Percentiles rank a stretch among this genome's conserved stretches.
phyloP scores from a whole-genome alignment of 345 rosid species.

The Punica granatum region DNA sequence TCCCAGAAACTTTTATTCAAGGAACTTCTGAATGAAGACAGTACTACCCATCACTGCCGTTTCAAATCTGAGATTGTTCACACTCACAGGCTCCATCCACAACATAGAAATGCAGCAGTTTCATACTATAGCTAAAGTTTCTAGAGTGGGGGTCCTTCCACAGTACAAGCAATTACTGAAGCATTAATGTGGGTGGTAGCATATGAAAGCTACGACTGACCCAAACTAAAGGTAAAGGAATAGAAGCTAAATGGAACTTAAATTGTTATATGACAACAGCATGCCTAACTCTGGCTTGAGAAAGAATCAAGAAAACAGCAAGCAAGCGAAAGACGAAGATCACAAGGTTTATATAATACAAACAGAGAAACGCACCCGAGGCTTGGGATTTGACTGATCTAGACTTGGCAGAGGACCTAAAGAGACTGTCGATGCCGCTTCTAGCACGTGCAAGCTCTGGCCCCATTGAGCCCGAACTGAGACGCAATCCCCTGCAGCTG shows the following conservation, averaged over 20 bases:
- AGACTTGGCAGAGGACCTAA: slow-evolving; percentile 39
- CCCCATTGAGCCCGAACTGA: slow-evolving; percentile 40
- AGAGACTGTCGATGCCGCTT: slow-evolving; percentile 24
- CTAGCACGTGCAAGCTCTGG: slow-evolving; percentile 52
- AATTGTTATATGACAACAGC: background rate
- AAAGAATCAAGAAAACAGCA: background rate
- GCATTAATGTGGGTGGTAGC: background rate
- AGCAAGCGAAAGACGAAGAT: background rate
- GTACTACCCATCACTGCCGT: too few relatives aligned
- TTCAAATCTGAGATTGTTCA: background rate
- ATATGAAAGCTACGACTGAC: background rate
- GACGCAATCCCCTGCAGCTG: slow-evolving; percentile 29
- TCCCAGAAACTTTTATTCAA: too few relatives aligned
- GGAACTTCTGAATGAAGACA: too few relatives aligned
- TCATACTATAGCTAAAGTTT: too few relatives aligned
- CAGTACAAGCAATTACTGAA: background rate
- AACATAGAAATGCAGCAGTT: background rate
- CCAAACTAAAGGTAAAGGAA: background rate
- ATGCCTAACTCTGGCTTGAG: background rate
- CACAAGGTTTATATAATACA: background rate
- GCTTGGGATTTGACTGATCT: slow-evolving; percentile 58
- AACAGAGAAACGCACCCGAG: slow-evolving; percentile 45
- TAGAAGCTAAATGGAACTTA: background rate
- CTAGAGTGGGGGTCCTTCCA: background rate
- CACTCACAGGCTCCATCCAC: background rate